These are phyloP conservation scores for Kitagawia praeruptora DNA, from an alignment of 129 eudicot genomes.

Conservation along the genomic window DNA sequence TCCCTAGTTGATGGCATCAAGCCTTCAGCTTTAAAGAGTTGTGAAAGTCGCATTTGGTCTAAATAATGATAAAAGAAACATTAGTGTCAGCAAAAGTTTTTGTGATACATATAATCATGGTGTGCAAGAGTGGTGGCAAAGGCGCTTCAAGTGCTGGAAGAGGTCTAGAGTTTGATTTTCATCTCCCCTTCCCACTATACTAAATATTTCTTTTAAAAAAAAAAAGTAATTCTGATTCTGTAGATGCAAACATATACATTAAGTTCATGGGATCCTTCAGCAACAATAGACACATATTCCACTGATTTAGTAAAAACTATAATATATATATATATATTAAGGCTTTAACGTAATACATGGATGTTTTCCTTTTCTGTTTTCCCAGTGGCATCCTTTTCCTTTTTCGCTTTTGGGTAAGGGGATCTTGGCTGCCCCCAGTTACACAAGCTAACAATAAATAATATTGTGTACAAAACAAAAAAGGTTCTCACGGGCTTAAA, in stretches of 20 bases:
- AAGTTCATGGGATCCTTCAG: neutral
- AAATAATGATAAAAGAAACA: conserved; percentile 12
- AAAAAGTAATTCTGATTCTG: neutral
- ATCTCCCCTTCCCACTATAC: neutral
- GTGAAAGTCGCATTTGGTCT: conserved; percentile 75
- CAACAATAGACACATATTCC: neutral
- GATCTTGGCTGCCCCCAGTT: neutral
- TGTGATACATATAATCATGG: neutral
- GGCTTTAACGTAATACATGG: neutral
- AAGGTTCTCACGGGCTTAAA: neutral
- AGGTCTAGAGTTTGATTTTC: neutral
- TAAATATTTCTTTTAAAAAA: neutral
- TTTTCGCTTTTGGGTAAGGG: neutral
- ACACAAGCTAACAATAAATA: neutral
- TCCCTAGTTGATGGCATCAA: conserved; percentile 77
- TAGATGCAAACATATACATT: neutral
- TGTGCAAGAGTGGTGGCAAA: neutral
- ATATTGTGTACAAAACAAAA: neutral
- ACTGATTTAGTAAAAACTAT: neutral
- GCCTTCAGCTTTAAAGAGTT: conserved; percentile 82
- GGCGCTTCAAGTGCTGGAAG: neutral
- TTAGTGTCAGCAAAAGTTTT: neutral
- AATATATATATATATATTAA: neutral
- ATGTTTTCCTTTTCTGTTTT: neutral
- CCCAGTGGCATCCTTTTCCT: neutral